These are phyloP conservation scores for Tetrapisispora namnaoensis DNA, from an alignment of 805 yeast species.

Conservation along the genomic window DNA sequence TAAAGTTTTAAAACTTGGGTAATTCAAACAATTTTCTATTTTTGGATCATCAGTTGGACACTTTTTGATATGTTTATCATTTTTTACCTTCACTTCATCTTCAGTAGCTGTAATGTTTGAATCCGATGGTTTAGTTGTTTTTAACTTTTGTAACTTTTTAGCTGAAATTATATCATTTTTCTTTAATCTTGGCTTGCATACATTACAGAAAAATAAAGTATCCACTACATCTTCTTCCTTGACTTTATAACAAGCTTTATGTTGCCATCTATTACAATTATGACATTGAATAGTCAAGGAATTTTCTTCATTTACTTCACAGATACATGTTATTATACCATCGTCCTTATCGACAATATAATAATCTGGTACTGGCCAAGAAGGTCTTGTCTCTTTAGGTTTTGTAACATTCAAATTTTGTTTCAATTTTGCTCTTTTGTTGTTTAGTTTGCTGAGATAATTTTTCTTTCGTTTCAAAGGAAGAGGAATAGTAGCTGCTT, in stretches of 20 bases:
- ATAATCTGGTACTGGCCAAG: constrained; percentile 29
- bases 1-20: background rate
- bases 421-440: background rate
- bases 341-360: constrained; percentile 72
- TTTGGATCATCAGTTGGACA: background rate
- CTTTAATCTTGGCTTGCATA: constrained; percentile 49
- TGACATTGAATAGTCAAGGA: constrained; percentile 95
- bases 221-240: constrained; percentile 54
- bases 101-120: background rate
- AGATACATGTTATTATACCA: constrained; percentile 81
- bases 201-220: constrained; percentile 54
- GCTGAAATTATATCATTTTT: constrained; percentile 36
- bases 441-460: background rate
- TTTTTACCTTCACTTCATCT: too few species aligned
- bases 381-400: constrained; percentile 8
- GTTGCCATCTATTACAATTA: constrained; percentile 89
- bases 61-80: background rate
- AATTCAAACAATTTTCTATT: background rate
- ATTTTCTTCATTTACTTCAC: constrained; percentile 80
- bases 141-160: constrained; percentile 28
- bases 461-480: constrained; percentile 32
- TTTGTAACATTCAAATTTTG: background rate
- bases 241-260: constrained; percentile 81
- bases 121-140: background rate
- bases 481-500: constrained; percentile 69